Evolutionary conservation across 345 rosid genomes (phyloP), one percentile per base, ranked within the genome.

Genomic region (Noccaea bulbosa): DNA sequence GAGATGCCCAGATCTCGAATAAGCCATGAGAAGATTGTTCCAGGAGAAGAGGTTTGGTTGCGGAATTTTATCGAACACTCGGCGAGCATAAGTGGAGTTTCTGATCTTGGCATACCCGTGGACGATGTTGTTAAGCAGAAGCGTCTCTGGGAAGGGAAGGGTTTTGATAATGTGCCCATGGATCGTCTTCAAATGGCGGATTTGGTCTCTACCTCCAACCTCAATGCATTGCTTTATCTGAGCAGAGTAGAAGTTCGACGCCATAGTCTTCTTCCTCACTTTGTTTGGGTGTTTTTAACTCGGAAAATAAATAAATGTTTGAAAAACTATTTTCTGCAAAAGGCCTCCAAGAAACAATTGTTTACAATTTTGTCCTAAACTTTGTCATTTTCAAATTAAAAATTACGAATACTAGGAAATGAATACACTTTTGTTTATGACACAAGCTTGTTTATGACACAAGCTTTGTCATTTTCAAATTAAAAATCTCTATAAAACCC

Each of bases 11-110:
- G 93, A 79, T 74, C 81, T 89, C 3, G 87, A 86, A 80, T 89
- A 85, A 56, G 91, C 88, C 52, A 88, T 79, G 57, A 93, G 93
- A 64, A 93, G 83, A 57, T 83, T 79, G 82, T 94, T 94, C 97
- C 98, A 94, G 0, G 98, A 88, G 71, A 78, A 87, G 15, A 50
- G 57, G 74, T 88, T 91, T 54, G 84, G 93, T 6, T 68, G 79
- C 49, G 85, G 76, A 74, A 87, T 83, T 78, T 34, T 50, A 16
- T 88, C 92, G 78, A 94, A 94, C 86, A 87, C 62, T 53, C 54
- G 55, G 65, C 92, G 85, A 8, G 96, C 99, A 53, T 89, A 85
- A 8, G 22, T 56, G 17, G 80, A 40, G 73, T 79, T 79, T 60
- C 84, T 87, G 3, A 77, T 48, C 17, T 69, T 48, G 0, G 90